Percentiles rank a stretch among this genome's conserved stretches.
phyloP scores from a whole-genome alignment of 2,329 filamentous ascomycete species.

The Ophiostoma sp. region DNA sequence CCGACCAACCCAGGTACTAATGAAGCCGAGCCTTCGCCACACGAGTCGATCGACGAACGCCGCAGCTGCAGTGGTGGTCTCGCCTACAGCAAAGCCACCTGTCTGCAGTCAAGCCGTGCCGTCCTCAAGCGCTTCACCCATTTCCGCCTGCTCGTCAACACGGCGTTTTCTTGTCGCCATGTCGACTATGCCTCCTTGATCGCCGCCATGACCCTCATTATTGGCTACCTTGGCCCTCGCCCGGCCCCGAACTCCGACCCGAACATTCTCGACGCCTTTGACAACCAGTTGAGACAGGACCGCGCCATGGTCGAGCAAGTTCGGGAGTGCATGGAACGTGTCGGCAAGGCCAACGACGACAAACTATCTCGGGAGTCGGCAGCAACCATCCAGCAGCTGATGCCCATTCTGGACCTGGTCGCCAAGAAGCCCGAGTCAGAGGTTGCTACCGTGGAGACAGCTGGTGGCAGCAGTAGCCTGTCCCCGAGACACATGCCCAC shows the following conservation, averaged over 20 bases:
- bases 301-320: slow-evolving; percentile 41
- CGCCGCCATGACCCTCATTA: slow-evolving; percentile 51
- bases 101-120: slow-evolving; percentile 52
- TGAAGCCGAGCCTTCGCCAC: neutral
- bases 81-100: slow-evolving; percentile 51
- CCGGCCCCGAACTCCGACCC: slow-evolving; percentile 18
- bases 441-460: slow-evolving; percentile 16
- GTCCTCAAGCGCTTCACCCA: slow-evolving; percentile 50
- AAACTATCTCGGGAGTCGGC: slow-evolving; percentile 46
- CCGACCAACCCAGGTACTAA: neutral
- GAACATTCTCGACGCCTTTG: slow-evolving; percentile 24
- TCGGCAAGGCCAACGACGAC: slow-evolving; percentile 43
- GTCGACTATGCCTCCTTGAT: slow-evolving; percentile 55
- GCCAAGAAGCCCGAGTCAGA: slow-evolving; percentile 10
- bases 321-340: slow-evolving; percentile 42
- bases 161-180: slow-evolving; percentile 47
- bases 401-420: slow-evolving; percentile 44
- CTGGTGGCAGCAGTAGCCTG: neutral
- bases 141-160: slow-evolving; percentile 46
- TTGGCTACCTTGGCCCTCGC: slow-evolving; percentile 49
- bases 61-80: slow-evolving; percentile 32
- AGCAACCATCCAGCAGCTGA: slow-evolving; percentile 45
- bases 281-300: slow-evolving; percentile 39
- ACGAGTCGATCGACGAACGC: neutral
- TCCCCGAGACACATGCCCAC: neutral